Evolutionary conservation across 176 grass and related monocot genomes (phyloP), one percentile per base, ranked within the genome.

Genomic region (Calamus simplicifolius): DNA sequence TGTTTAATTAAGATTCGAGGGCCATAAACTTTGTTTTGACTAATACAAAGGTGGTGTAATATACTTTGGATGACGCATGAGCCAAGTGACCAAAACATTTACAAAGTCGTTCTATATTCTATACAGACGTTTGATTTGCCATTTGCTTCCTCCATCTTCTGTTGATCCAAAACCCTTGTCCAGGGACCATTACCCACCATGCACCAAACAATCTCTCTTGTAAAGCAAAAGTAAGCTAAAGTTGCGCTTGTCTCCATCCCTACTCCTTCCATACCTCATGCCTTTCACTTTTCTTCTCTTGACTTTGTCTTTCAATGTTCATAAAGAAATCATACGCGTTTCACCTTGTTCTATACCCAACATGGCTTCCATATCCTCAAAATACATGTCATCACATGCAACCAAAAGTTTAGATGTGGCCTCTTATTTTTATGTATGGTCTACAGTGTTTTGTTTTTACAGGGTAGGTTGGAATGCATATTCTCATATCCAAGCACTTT

Each of bases 221-320:
- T 28, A 73, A 97, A 85, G 80, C 26, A 77, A 85, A 88, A 80
- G 81, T 77, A 75, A 57, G 59, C 23, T 80, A 78, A 82, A 85
- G 80, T 62, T 67, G 75, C 70, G 66, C 50, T 85, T 77, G 69
- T 82, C 68, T 81, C 70, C 73, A 66, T 70, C 89, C 56, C 77
- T 56, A 58, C 82, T 57, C 78, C 17, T 63, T 58, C 81, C 29
- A 17, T 30, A 1, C 35, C 35, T 43, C 35, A 43, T 43, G 6
- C 3, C 77, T 90, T 90, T 90, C 49, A 49, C 82, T 85, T 79
- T 78, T 26, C 50, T 30, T 69, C 60, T 67, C 66, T 52, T 43
- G 5, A n/a, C 62, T 57, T 56, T 76, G 25, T 21, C 28, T 21
- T 73, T 62, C 18, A 21, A 56, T 61, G 28, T 62, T 29, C 60